A percentile compares a stretch with the other conserved stretches of the same genome.
phyloP scores from a whole-genome alignment of 331 rosid species.

The Saraca asoca region DNA sequence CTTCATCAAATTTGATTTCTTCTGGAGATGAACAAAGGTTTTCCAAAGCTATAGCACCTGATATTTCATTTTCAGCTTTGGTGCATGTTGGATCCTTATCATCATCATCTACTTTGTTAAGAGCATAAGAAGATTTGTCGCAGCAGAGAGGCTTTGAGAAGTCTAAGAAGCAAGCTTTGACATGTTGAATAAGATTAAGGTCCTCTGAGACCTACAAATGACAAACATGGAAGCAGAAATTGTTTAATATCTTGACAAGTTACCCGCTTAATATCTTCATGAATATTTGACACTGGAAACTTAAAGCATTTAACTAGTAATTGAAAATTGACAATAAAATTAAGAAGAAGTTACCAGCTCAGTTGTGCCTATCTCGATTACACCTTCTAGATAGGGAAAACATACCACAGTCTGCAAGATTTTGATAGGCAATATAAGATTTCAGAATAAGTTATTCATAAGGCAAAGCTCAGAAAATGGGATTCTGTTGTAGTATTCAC shows the following conservation, averaged over 20 bases:
- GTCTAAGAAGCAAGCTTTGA: slow-evolving; percentile 73
- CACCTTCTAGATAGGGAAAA: slow-evolving; percentile 74
- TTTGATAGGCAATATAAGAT: background rate
- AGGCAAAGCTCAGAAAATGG: too few species aligned
- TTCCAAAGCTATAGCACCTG: slow-evolving; percentile 44
- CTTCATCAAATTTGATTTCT: slow-evolving; percentile 46
- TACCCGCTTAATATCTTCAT: slow-evolving; percentile 7
- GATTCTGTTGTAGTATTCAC: too few species aligned
- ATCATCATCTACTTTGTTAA: slow-evolving; percentile 46
- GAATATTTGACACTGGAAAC: background rate
- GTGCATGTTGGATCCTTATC: slow-evolving; percentile 56
- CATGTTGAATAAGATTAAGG: slow-evolving; percentile 72
- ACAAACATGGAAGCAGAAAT: slow-evolving; percentile 25
- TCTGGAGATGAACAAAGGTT: slow-evolving; percentile 47
- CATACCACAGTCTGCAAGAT: slow-evolving; percentile 78
- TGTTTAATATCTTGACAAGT: slow-evolving; percentile 14
- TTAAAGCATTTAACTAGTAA: slow-evolving; percentile 14
- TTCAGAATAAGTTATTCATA: too few species aligned
- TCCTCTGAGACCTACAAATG: slow-evolving; percentile 65
- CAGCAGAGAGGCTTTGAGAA: slow-evolving; percentile 76
- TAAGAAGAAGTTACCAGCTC: slow-evolving; percentile 52
- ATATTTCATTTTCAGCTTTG: slow-evolving; percentile 41
- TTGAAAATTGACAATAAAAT: background rate
- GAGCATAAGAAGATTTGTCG: slow-evolving; percentile 47
- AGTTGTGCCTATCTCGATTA: slow-evolving; percentile 77